Conservation (phyloP, 495 filamentous ascomycete species). For the Echria macrotheca region DNA sequence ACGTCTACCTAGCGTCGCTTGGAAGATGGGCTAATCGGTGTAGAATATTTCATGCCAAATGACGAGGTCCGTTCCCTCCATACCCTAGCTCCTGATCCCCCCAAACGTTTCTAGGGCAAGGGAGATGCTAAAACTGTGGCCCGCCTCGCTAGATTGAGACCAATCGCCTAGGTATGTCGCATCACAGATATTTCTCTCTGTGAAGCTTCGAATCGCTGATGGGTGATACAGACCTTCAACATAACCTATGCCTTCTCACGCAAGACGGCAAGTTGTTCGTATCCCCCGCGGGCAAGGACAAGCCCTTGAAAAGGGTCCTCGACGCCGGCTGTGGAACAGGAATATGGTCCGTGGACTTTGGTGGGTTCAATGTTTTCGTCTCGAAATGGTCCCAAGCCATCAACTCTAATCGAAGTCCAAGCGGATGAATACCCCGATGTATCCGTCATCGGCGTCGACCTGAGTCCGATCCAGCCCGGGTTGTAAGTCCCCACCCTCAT, state of each 20-base stretch:
- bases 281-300: slow-evolving; percentile 23
- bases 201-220: too few species aligned
- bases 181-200: too few species aligned
- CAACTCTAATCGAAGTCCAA: too few species aligned
- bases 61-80: too few species aligned
- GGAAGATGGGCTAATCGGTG: too few species aligned
- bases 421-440: neutral
- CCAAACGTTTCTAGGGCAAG: too few species aligned
- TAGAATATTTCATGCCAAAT: slow-evolving; percentile 5
- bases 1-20: too few species aligned
- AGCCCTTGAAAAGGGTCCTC: slow-evolving; percentile 36
- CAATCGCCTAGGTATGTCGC: neutral
- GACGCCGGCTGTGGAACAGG: slow-evolving; percentile 46
- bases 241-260: slow-evolving; percentile 40
- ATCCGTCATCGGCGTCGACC: slow-evolving; percentile 26
- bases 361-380: slow-evolving; percentile 12
- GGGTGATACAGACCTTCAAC: slow-evolving; percentile 33
- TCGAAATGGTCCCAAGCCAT: neutral
- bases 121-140: neutral
- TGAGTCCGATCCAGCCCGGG: slow-evolving; percentile 41
- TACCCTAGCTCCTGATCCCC: too few species aligned
- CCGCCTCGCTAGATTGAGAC: neutral
- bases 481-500: slow-evolving; percentile 25
- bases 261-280: slow-evolving; percentile 36
- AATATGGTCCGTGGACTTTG: slow-evolving; percentile 46